phyloP scores from a whole-genome alignment of 2,329 filamentous ascomycete species.

The Pseudophaeomoniella oleicola region DNA sequence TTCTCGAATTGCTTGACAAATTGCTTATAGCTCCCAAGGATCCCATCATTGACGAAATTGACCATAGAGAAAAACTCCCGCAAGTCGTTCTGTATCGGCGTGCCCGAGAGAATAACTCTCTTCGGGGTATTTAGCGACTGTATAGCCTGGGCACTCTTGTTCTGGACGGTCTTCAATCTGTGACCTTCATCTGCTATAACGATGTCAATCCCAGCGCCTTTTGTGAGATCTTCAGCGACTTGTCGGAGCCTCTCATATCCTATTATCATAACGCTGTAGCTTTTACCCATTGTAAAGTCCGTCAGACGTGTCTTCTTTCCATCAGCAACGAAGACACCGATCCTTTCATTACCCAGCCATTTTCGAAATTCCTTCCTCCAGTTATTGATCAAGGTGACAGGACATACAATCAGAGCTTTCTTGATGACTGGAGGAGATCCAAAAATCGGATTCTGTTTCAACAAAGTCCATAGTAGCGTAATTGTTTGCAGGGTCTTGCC shows the following conservation, averaged over 20 bases:
- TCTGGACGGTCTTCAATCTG: slow-evolving; percentile 52
- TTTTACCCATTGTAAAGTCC: slow-evolving; percentile 54
- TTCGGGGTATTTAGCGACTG: slow-evolving; percentile 47
- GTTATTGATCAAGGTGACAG: slow-evolving; percentile 57
- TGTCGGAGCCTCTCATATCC: slow-evolving; percentile 56
- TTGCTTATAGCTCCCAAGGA: slow-evolving; percentile 45
- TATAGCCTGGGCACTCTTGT: slow-evolving; percentile 53
- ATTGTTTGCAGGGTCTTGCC: slow-evolving; percentile 64
- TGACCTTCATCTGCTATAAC: slow-evolving; percentile 58
- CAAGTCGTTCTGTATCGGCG: slow-evolving; percentile 54
- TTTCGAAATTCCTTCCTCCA: slow-evolving; percentile 61
- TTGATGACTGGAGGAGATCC: slow-evolving; percentile 46
- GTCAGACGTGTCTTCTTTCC: slow-evolving; percentile 45
- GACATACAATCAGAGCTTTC: slow-evolving; percentile 60
- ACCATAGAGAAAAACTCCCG: slow-evolving; percentile 54
- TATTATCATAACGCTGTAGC: slow-evolving; percentile 58
- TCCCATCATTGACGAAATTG: slow-evolving; percentile 53
- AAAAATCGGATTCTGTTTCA: slow-evolving; percentile 56
- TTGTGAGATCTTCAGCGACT: slow-evolving; percentile 50
- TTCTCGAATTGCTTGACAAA: slow-evolving; percentile 52
- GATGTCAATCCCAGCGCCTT: slow-evolving; percentile 50
- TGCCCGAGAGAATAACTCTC: slow-evolving; percentile 50
- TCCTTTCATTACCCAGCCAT: slow-evolving; percentile 56
- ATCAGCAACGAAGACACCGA: slow-evolving; percentile 54
- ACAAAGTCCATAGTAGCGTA: slow-evolving; percentile 53